These are phyloP conservation scores for Glycyrrhiza uralensis DNA, from an alignment of 306 rosid genomes.

Conservation along the genomic window DNA sequence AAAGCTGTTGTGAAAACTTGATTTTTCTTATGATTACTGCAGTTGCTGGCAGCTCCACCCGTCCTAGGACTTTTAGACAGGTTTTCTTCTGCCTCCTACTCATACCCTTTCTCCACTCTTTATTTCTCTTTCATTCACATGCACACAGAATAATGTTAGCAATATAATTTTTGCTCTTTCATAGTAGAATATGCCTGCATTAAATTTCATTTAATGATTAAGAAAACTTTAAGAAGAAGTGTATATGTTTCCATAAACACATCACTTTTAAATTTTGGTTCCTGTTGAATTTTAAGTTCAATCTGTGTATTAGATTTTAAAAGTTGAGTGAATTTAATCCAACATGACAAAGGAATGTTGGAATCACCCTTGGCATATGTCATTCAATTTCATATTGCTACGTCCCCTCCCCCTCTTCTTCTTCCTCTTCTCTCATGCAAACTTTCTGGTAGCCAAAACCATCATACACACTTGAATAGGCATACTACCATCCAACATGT, in stretches of 20 bases:
- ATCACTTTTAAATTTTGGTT: background rate
- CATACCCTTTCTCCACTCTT: background rate
- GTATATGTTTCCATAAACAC: background rate
- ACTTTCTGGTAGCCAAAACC: background rate
- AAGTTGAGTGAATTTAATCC: background rate
- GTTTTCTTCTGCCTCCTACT: conserved; percentile 36
- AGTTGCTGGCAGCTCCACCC: conserved; percentile 86
- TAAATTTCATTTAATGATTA: too few relatives aligned
- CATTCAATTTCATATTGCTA: background rate
- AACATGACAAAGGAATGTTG: background rate
- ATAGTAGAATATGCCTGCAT: background rate
- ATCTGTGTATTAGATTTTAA: background rate
- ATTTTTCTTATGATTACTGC: conserved; percentile 38
- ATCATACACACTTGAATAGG: background rate
- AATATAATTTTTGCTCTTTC: background rate
- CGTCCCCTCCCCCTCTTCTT: background rate
- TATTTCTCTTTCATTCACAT: background rate
- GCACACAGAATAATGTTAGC: background rate
- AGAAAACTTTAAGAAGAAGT: background rate
- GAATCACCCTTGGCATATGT: background rate
- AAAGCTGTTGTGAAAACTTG: background rate
- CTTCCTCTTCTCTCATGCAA: background rate
- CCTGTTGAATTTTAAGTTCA: background rate
- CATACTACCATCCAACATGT: background rate
- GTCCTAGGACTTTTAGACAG: conserved; percentile 72